Base-by-base conservation (phyloP, 257 asterid genomes). In the Scutellaria barbata region DNA sequence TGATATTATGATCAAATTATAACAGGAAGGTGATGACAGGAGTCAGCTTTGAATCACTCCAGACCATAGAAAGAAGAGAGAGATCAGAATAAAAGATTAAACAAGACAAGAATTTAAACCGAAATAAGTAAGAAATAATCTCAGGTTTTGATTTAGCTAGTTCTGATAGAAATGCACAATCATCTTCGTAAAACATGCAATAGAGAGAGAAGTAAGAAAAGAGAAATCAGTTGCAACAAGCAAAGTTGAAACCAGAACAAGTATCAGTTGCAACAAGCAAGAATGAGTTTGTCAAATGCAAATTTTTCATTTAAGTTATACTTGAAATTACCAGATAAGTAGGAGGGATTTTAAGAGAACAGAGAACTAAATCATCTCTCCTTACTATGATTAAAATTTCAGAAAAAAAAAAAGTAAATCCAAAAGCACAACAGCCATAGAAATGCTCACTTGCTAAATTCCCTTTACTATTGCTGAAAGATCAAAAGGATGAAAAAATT, bases 171-270 rank as follows among this genome's bases (percentile, higher is more conserved):
- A 20, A 10, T 8, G 46, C 66, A 73, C 66, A 63, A 63, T 30
- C 48, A 64, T 16, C 39, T 54, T 43, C 33, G 41, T 10, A 30
- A 33, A 17, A n/a, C 50, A 46, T 17, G 51, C 46, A 58, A 45
- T 4, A 16, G 33, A 64, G 22, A 12, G 33, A 40, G 46, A 42
- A 18, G 46, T 11, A 9, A 56, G 51, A 7, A 8, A 7, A 22
- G 58, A 67, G 39, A 33, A 50, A 45, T 39, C 54, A 48, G 48
- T 35, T 0, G 46, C 20, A 72, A 73, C 59, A 54, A 66, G 52
- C 40, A 65, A 33, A 20, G 55, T 7, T 10, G n/a, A 47, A 57
- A 62, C 45, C 37, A 46, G 39, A 51, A 66, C 48, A 66, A 50
- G 56, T 22, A 45, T 39, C 54, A 48, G 48, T 35, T 0, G 46